These are phyloP conservation scores for Micractinium conductrix DNA, from an alignment of 139 green algal genomes.

Conservation along the genomic window DNA sequence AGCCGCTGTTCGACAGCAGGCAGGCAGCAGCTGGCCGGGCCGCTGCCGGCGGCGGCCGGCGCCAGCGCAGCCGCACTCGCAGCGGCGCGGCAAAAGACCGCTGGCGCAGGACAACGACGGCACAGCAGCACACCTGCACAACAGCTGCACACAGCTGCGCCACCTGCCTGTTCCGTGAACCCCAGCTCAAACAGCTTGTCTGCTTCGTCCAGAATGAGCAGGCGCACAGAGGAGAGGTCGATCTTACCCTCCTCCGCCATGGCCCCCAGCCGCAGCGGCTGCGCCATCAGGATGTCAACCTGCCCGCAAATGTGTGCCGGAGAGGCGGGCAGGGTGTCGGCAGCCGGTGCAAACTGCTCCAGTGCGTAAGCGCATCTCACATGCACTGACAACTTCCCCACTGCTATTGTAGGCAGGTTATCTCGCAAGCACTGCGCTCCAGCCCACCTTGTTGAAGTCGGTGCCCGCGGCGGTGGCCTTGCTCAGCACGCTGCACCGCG, in stretches of 20 bases:
- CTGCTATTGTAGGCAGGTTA: too few relatives aligned
- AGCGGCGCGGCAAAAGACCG: not conserved
- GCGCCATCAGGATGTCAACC: slow-evolving; percentile 91
- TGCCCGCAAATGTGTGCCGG: too few relatives aligned
- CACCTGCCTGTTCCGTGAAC: slow-evolving; percentile 82
- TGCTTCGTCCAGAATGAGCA: slow-evolving; percentile 94
- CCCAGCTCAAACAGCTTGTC: slow-evolving; percentile 96
- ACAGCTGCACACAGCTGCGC: not conserved
- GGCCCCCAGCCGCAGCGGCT: slow-evolving; percentile 78
- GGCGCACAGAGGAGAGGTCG: slow-evolving; percentile 28
- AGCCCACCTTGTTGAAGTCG: slow-evolving; percentile 69
- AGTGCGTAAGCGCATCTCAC: too few relatives aligned
- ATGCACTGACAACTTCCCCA: too few relatives aligned
- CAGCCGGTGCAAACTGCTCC: too few relatives aligned
- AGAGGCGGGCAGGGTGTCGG: too few relatives aligned
- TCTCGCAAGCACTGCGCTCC: too few relatives aligned
- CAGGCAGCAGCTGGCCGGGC: not conserved
- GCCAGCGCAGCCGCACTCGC: not conserved
- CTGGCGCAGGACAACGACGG: too few relatives aligned
- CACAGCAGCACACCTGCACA: not conserved
- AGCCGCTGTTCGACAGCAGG: not conserved
- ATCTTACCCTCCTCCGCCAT: slow-evolving; percentile 61
- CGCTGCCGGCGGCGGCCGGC: not conserved
- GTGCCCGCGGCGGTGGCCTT: slow-evolving; percentile 74
- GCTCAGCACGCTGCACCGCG: slow-evolving; percentile 79